A percentile compares a stretch with the other conserved stretches of the same genome.
phyloP scores from a whole-genome alignment of 2,329 filamentous ascomycete genomes.

The Exophiala viscosa region DNA sequence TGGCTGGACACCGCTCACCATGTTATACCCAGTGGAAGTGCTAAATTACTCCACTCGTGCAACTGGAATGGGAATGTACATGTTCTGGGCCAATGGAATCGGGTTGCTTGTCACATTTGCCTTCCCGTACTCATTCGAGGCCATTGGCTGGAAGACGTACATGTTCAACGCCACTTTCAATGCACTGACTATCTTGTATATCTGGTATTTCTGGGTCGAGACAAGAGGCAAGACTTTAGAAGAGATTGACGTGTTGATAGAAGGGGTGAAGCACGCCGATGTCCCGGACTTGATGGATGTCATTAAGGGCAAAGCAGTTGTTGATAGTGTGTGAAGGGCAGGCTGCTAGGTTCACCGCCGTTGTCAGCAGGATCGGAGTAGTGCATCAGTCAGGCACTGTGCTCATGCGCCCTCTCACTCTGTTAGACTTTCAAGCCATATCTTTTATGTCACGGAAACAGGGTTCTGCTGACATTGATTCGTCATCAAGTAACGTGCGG shows the following conservation, averaged over 20 bases:
- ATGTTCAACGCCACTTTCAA: constrained; percentile 48
- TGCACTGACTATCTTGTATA: constrained; percentile 39
- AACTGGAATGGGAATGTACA: constrained; percentile 41
- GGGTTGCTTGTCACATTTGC: constrained; percentile 5
- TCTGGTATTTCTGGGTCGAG: constrained; percentile 29
- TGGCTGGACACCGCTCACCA: constrained; percentile 48
- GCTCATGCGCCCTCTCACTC: no score
- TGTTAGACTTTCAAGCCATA: no score
- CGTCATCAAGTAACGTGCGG: no score
- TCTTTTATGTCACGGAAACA: no score
- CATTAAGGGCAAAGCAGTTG: background rate
- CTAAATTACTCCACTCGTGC: constrained; percentile 50
- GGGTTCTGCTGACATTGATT: no score
- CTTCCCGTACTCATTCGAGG: constrained; percentile 38
- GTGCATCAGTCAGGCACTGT: no score
- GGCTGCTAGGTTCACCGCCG: no score
- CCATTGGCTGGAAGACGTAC: constrained; percentile 48
- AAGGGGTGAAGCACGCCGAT: constrained; percentile 3
- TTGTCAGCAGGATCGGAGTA: no score
- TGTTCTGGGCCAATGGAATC: background rate
- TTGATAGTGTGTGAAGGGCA: no score
- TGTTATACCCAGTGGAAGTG: constrained; percentile 49
- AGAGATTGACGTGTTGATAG: constrained; percentile 29
- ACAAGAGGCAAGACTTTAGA: constrained; percentile 31
- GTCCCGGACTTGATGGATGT: background rate